Percentiles rank a stretch among this genome's conserved stretches.
Conservation (phyloP, 1,284 basidiomycete genomes). For the Vanrija humicola region DNA sequence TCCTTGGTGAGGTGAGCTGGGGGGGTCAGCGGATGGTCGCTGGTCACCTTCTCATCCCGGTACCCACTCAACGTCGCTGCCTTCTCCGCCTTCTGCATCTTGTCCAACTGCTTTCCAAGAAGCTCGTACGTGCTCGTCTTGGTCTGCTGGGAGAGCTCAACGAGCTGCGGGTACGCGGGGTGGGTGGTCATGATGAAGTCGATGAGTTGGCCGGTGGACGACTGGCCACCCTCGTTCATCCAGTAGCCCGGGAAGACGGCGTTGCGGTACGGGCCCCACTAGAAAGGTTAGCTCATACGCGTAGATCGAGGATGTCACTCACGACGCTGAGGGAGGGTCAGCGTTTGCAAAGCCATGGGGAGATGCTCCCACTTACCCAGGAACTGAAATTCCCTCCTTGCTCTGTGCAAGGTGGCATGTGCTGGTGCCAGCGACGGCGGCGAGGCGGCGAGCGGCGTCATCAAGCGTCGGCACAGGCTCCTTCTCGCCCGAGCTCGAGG, state of each 20-base stretch:
- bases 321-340: constrained; percentile 21
- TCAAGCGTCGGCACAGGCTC: constrained; percentile 56
- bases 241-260: constrained; percentile 85
- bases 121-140: constrained; percentile 55
- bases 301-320: constrained; percentile 10
- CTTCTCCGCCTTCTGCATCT: constrained; percentile 58
- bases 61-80: constrained; percentile 58
- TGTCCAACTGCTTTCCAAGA: constrained; percentile 69
- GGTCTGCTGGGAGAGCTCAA: constrained; percentile 55
- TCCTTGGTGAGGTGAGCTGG: constrained; percentile 77
- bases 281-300: not conserved
- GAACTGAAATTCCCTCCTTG: constrained; percentile 76
- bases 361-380: constrained; percentile 53
- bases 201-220: constrained; percentile 95
- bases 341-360: not conserved
- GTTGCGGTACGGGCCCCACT: constrained; percentile 89
- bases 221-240: constrained; percentile 99
- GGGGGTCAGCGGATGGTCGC: constrained; percentile 19
- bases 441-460: constrained; percentile 75
- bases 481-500: constrained; percentile 52
- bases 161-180: constrained; percentile 69
- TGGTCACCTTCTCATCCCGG: too few relatives aligned
- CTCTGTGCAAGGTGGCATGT: constrained; percentile 91
- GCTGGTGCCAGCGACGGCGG: constrained; percentile 91
- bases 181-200: constrained; percentile 94